A percentile compares a stretch with the other conserved stretches of the same genome.
These are phyloP conservation scores for Raffaelea arxii DNA, from an alignment of 2,329 filamentous ascomycete species.

Conservation along the genomic window DNA sequence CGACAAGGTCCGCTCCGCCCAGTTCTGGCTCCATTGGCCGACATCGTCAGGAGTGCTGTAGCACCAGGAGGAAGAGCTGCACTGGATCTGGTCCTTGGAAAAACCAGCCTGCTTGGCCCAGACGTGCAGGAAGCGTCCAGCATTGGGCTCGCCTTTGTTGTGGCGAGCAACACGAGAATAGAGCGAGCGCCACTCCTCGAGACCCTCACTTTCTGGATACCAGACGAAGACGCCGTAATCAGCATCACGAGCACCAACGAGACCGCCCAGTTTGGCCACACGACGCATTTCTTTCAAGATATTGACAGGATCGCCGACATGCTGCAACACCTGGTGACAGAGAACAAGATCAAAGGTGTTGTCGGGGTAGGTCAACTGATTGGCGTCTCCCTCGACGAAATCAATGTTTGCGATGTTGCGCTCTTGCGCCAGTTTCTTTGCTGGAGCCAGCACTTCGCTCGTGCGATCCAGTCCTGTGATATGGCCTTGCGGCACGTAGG, in stretches of 20 bases:
- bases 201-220: background rate
- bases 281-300: slow-evolving; percentile 44
- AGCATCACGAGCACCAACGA: slow-evolving; percentile 27
- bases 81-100: background rate
- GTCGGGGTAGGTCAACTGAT: background rate
- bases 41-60: background rate
- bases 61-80: background rate
- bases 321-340: slow-evolving; percentile 47
- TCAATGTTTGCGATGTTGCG: slow-evolving; percentile 14
- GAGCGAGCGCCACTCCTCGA: background rate
- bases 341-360: slow-evolving; percentile 48
- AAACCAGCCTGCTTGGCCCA: slow-evolving; percentile 1
- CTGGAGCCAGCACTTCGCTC: slow-evolving; percentile 26
- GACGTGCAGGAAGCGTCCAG: background rate
- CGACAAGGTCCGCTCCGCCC: background rate
- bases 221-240: slow-evolving; percentile 6
- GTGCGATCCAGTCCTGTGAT: slow-evolving; percentile 1
- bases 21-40: background rate
- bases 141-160: background rate
- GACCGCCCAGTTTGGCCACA: slow-evolving; percentile 41
- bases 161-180: background rate
- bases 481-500: slow-evolving; percentile 25
- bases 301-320: slow-evolving; percentile 39
- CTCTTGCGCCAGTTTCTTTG: slow-evolving; percentile 22
- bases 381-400: slow-evolving; percentile 18